These are phyloP conservation scores for Globisporangium recalcitrans DNA, from an alignment of 352 stramenopile species.

Conservation along the genomic window DNA sequence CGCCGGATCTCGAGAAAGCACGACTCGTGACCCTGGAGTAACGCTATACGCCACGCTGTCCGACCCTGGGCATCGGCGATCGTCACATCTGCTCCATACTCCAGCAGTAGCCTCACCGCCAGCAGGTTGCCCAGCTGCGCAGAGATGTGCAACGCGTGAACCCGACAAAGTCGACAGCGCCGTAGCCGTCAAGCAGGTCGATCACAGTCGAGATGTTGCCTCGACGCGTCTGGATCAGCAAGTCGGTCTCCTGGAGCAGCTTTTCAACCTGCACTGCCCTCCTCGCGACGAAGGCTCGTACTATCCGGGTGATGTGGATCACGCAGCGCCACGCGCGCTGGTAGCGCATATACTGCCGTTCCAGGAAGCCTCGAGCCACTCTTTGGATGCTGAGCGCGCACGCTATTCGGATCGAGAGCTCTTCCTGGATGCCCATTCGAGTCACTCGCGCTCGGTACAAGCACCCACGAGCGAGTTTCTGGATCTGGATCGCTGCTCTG, in stretches of 20 bases:
- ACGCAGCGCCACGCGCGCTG: constrained; percentile 29
- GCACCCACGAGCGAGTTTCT: constrained; percentile 33
- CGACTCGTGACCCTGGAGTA: constrained; percentile 41
- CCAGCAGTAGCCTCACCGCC: constrained; percentile 35
- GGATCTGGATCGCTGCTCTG: constrained; percentile 35
- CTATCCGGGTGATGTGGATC: constrained; percentile 41
- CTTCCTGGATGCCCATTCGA: constrained; percentile 31
- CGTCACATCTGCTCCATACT: constrained; percentile 41
- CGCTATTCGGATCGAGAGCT: constrained; percentile 33
- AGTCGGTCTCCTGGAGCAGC: constrained; percentile 28
- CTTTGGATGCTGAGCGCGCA: constrained; percentile 51
- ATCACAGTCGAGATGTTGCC: constrained; percentile 52
- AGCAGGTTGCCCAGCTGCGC: constrained; percentile 37
- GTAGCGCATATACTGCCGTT: constrained; percentile 25
- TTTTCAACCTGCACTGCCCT: constrained; percentile 19
- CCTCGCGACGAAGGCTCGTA: constrained; percentile 48
- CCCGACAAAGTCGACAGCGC: constrained; percentile 37
- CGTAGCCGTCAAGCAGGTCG: constrained; percentile 60
- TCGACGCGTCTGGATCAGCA: constrained; percentile 46
- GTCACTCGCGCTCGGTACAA: constrained; percentile 25
- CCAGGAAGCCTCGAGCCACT: constrained; percentile 40
- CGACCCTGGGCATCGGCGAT: constrained; percentile 37
- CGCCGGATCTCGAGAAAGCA: constrained; percentile 63
- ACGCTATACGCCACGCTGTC: constrained; percentile 55
- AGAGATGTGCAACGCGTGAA: constrained; percentile 59